Evolutionary conservation across 2,329 filamentous ascomycete species (phyloP).

Genomic region (Coniochaeta sp.): DNA sequence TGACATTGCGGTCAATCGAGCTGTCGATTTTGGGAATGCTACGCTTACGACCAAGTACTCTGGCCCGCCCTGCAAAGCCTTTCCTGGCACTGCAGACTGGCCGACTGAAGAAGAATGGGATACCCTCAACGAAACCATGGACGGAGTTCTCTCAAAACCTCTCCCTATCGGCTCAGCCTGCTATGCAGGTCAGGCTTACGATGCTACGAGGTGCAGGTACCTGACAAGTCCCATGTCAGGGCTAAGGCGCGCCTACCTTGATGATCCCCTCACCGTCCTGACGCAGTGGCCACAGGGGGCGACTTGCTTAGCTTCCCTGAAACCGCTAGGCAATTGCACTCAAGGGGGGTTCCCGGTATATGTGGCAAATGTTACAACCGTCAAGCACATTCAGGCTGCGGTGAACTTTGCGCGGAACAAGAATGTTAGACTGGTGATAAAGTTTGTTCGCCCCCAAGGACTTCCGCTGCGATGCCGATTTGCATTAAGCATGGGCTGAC

Average conservation of each 20-base stretch:
- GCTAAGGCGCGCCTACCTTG: slow-evolving; percentile 13
- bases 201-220: slow-evolving; percentile 17
- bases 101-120: slow-evolving; percentile 17
- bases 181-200: slow-evolving; percentile 17
- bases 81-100: slow-evolving; percentile 18
- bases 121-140: slow-evolving; percentile 17
- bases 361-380: slow-evolving; percentile 26
- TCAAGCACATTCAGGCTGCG: slow-evolving; percentile 25
- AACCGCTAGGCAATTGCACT: slow-evolving; percentile 21
- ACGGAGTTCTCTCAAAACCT: slow-evolving; percentile 20
- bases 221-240: slow-evolving; percentile 6
- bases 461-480: not conserved
- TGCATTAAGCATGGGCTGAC: not conserved
- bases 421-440: slow-evolving; percentile 26
- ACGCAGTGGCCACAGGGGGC: slow-evolving; percentile 24
- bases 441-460: slow-evolving; percentile 12
- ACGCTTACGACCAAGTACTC: not conserved
- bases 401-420: slow-evolving; percentile 23
- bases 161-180: slow-evolving; percentile 20
- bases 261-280: slow-evolving; percentile 22
- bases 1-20: not conserved
- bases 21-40: not conserved
- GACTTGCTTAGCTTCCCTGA: slow-evolving; percentile 18
- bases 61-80: slow-evolving; percentile 13
- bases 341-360: slow-evolving; percentile 26